phyloP scores from a whole-genome alignment of 148 eudicot species.

The Silene uniflora region DNA sequence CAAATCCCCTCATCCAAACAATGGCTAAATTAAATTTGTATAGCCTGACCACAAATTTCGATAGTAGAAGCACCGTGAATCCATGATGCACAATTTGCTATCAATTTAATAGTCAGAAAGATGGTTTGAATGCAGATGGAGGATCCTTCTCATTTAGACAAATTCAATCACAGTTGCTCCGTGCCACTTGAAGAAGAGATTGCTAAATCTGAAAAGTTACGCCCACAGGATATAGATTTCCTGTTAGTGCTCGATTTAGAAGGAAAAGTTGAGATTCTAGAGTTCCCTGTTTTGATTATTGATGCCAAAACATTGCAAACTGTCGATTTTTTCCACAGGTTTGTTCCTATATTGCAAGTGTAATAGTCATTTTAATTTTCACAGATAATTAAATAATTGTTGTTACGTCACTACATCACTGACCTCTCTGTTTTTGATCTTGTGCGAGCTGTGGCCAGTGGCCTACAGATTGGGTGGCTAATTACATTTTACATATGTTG shows the following conservation, averaged over 20 bases:
- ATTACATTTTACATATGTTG: constrained; percentile 8
- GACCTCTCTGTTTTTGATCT: background rate
- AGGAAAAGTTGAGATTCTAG: constrained; percentile 95
- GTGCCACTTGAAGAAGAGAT: constrained; percentile 37
- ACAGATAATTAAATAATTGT: background rate
- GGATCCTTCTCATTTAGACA: constrained; percentile 63
- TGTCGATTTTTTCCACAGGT: constrained; percentile 92
- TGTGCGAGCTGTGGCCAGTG: background rate
- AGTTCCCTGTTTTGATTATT: constrained; percentile 83
- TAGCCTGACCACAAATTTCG: background rate
- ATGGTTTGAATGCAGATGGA: constrained; percentile 55
- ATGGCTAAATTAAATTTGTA: background rate
- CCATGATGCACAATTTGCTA: background rate
- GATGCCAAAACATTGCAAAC: constrained; percentile 73
- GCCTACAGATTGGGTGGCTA: constrained; percentile 16
- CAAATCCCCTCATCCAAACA: too few relatives aligned
- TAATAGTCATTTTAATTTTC: background rate
- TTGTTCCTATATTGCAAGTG: constrained; percentile 14
- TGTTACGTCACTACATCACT: background rate
- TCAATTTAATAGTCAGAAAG: constrained; percentile 10
- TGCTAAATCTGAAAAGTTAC: constrained; percentile 28
- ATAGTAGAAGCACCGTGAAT: background rate
- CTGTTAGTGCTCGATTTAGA: constrained; percentile 87
- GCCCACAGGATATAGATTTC: constrained; percentile 61
- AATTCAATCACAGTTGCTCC: constrained; percentile 62